Evolutionary conservation across 768 basidiomycete genomes (phyloP), one percentile per base, ranked within the genome.

Genomic region (Cantharellus anzutake): DNA sequence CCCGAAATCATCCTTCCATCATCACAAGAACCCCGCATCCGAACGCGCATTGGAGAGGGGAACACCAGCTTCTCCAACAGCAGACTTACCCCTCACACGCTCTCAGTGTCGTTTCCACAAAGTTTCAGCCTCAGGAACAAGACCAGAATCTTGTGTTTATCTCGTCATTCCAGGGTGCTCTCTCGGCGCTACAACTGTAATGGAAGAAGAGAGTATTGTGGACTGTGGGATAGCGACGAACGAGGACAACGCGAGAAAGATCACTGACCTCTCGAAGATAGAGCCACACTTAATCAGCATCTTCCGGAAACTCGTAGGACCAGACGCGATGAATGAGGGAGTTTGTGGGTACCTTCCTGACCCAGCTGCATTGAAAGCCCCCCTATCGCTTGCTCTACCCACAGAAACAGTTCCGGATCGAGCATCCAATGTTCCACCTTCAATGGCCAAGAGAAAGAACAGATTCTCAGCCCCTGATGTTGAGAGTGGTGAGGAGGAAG

Each of bases 141-240:
- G 44, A 2, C 44, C 51, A n/a, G 62, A 50, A 4, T 41, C 38
- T n/a, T 29, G 41, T 16, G 37, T 62, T 3, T 59, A 61, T 41
- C 63, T 64, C 63, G 57, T 64, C 41, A 58, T 64, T 34, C 64
- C 64, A 3, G 56, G 51, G 14, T 64, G 64, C 42, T 41, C 64
- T 2, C 44, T 64, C 29, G 41, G 57, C 20, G 52, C 61, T 4
- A 51, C 40, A 34, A 63, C 63, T 34, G 63, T 61, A 16, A 58
- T 64, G 50, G 59, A 61, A 51, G 57, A 56, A 42, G 63, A 57
- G 29, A 16, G 53, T 37, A 61, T 64, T 5, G 60, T 65, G 29
- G 64, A 64, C 44, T 61, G 52, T 35, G 64, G 64, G 14, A 62
- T 61, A 39, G 64, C 64, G 37, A 64, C 60, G 11, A 38, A 51